These are phyloP conservation scores for Potentilla sterilis DNA, from an alignment of 306 rosid species.

Conservation along the genomic window DNA sequence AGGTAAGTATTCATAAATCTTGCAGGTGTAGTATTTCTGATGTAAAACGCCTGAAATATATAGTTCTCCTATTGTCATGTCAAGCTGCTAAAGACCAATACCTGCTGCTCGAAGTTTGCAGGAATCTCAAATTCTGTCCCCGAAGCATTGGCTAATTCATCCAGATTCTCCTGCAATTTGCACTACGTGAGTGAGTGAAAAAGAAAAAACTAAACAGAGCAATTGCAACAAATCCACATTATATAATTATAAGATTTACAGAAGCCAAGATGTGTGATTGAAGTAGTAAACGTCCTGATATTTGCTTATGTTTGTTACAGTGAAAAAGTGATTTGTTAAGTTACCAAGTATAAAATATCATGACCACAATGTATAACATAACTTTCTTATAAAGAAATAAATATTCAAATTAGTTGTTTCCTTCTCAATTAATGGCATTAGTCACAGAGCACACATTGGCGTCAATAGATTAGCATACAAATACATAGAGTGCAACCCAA, in stretches of 20 bases:
- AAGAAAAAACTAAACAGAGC: not conserved
- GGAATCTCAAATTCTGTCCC: slow-evolving; percentile 68
- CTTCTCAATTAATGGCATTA: too few species aligned
- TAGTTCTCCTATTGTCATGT: slow-evolving; percentile 17
- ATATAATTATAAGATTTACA: not conserved
- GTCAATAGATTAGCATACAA: too few species aligned
- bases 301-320: not conserved
- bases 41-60: slow-evolving; percentile 1
- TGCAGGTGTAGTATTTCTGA: slow-evolving; percentile 16
- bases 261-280: too few species aligned
- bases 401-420: too few species aligned
- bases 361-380: not conserved
- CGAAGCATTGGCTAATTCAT: slow-evolving; percentile 56
- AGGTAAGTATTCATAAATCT: slow-evolving; percentile 14
- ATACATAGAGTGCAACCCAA: too few species aligned
- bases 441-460: too few species aligned
- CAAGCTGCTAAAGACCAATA: slow-evolving; percentile 29
- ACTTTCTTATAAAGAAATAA: too few species aligned
- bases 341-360: not conserved
- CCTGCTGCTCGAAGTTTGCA: slow-evolving; percentile 62
- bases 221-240: not conserved
- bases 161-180: slow-evolving; percentile 50
- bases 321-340: not conserved
- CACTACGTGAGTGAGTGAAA: not conserved
- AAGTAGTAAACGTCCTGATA: not conserved